Base-by-base conservation (phyloP, 2,329 filamentous ascomycete species). In the Ophiocordyceps camponoti-leonardi region DNA sequence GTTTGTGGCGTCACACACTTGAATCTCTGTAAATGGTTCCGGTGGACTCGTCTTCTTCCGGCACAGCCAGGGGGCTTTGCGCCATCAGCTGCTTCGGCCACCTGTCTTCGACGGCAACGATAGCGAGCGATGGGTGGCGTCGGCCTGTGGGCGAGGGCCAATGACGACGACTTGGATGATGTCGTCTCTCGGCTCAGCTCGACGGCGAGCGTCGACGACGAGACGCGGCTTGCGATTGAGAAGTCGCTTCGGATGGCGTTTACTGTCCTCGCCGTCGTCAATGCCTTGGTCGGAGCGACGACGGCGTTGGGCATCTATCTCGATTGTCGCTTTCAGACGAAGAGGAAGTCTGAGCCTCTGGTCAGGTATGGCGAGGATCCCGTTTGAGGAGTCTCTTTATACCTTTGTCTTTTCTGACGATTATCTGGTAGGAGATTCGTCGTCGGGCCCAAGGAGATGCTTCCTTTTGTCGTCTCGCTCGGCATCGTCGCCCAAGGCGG, bases 211-310 rank as follows among this genome's bases (percentile, higher is more conserved):
- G 58, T 73, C 49, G 66, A 72, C 52, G 71, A 72, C 53, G 57
- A 73, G 50, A 64, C 76, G 51, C 66, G 62, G 47, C 72, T 75
- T 50, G 66, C 67, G 28, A 65, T 69, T 16, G 68, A 69, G 49
- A 76, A 70, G 53, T 78, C 75, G 31, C 66, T 78, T 53, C 67
- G 77, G 51, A 77, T 72, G 18, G 78, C 75, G 22, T 75, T 73
- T 41, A 71, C 80, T 46, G 75, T 79, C 48, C 65, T 81, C 46
- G 71, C 76, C 33, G 61, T 66, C 46, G 79, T 80, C 62, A 81
- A 81, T 57, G 67, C 73, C 20, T 56, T 77, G 45, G 72, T 72
- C 18, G 75, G 75, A 5, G 68, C 75, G 47, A 66, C 67, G 18
- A 76, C 75, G 7, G 71, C 72, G 11, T 51, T 66, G 23, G 73